phyloP scores from a whole-genome alignment of 2,329 filamentous ascomycete genomes.

The Fusarium brachygibbosum region DNA sequence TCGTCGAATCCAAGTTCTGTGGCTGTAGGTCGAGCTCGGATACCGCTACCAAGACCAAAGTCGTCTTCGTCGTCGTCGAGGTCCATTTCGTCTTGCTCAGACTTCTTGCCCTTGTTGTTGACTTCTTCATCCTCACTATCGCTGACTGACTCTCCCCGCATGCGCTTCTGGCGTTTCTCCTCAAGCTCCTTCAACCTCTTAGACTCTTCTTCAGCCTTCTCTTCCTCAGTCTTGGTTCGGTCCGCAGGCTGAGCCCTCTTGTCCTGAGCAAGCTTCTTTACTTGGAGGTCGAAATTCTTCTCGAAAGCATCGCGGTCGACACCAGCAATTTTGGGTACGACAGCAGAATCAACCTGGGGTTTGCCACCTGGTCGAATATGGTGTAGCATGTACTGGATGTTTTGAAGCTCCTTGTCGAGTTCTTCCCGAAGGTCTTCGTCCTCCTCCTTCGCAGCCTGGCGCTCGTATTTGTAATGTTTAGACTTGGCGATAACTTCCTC shows the following conservation, averaged over 20 bases:
- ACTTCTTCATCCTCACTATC: slow-evolving; percentile 72
- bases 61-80: slow-evolving; percentile 64
- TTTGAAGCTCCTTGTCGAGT: slow-evolving; percentile 84
- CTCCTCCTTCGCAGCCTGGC: slow-evolving; percentile 91
- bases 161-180: slow-evolving; percentile 83
- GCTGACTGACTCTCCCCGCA: slow-evolving; percentile 83
- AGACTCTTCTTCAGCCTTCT: slow-evolving; percentile 83
- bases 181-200: slow-evolving; percentile 84
- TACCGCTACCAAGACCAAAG: slow-evolving; percentile 72
- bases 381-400: slow-evolving; percentile 80
- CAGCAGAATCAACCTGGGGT: slow-evolving; percentile 43
- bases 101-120: slow-evolving; percentile 56
- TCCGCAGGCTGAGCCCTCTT: slow-evolving; percentile 87
- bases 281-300: slow-evolving; percentile 86
- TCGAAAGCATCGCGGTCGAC: slow-evolving; percentile 79
- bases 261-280: slow-evolving; percentile 87
- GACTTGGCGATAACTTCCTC: slow-evolving; percentile 98
- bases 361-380: slow-evolving; percentile 59
- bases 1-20: slow-evolving; percentile 83
- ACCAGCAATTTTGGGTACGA: slow-evolving; percentile 56
- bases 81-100: slow-evolving; percentile 54
- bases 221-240: slow-evolving; percentile 91
- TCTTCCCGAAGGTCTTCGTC: slow-evolving; percentile 89
- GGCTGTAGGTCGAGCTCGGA: slow-evolving; percentile 68
- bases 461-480: slow-evolving; percentile 93